Base-by-base conservation (phyloP, 345 rosid genomes). In the Barbarea vulgaris region DNA sequence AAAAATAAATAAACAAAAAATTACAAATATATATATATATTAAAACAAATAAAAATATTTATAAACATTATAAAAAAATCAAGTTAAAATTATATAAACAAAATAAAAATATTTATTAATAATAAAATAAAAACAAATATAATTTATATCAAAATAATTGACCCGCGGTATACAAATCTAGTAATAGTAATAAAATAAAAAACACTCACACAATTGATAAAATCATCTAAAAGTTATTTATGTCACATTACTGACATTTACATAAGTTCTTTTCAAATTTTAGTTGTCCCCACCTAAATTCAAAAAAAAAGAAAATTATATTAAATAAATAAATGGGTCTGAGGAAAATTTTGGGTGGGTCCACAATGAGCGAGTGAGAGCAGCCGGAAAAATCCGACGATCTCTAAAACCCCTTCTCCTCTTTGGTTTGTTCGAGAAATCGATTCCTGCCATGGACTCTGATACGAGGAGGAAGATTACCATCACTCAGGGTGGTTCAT, bases 401-500 rank as follows among this genome's bases (percentile, higher is more conserved):
- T 55, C 72, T 67, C 63, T 65, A 57, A 77, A 77, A 42, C 67
- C 65, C 54, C 12, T n/a, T 17, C 42, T 31, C 33, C 54, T 58
- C 55, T 66, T 1, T 31, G 21, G 11, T 12, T 31, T 28, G 1
- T 15, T 67, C 63, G 68, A 36, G 57, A 24, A 41, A 41, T 60
- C 34, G 60, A 4, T 47, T 42, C 12, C 30, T 19, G 47, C 63
- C 3, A 79, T 79, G 82, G 79, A 69, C 14, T 56, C 79, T 44
- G 48, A 47, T 69, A 50, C 57, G 42, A 74, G 70, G 71, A 69
- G 70, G 62, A 74, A 58, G 56, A 46, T 37, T 7, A 10, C 4
- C 28, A 39, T 10, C 39, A 27, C 62, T 7, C 73, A 66, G 67
- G 75, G 34, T 17, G 75, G 34, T 17, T 69, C 86, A 10, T 69